These are phyloP conservation scores for Plasmodium reichenowi DNA, from an alignment of 169 alveolate genomes.

Conservation along the genomic window DNA sequence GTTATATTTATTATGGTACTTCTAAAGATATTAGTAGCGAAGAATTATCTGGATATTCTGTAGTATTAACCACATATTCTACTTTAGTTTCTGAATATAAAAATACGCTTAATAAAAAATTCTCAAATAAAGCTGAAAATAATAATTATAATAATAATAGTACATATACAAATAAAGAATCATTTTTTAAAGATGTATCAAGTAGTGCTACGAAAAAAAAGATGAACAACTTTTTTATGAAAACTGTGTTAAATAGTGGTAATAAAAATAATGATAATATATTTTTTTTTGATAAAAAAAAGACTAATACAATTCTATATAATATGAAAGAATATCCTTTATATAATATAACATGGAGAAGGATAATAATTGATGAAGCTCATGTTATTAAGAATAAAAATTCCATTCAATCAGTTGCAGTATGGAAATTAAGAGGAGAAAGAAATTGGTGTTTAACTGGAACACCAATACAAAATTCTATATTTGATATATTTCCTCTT, in stretches of 20 bases:
- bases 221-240: conserved; percentile 42
- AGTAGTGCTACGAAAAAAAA: neutral
- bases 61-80: conserved; percentile 89
- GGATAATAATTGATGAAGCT: conserved; percentile 93
- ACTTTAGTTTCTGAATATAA: conserved; percentile 86
- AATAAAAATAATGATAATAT: neutral
- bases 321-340: conserved; percentile 74
- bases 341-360: conserved; percentile 86
- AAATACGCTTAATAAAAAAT: conserved; percentile 30
- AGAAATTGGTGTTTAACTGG: conserved; percentile 94
- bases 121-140: neutral
- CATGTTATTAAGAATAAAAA: conserved; percentile 91
- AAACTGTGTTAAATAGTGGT: conserved; percentile 4
- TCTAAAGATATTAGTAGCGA: conserved; percentile 74
- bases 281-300: neutral
- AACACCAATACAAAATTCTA: conserved; percentile 94
- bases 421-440: conserved; percentile 88
- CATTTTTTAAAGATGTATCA: neutral
- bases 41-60: conserved; percentile 79
- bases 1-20: conserved; percentile 79
- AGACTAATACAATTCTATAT: conserved; percentile 2
- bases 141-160: neutral
- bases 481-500: conserved; percentile 92
- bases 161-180: neutral
- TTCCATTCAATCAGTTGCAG: conserved; percentile 86